Evolutionary conservation across 257 asterid genomes (phyloP), one percentile per base, ranked within the genome.

Genomic region (Ilex aquifolium): DNA sequence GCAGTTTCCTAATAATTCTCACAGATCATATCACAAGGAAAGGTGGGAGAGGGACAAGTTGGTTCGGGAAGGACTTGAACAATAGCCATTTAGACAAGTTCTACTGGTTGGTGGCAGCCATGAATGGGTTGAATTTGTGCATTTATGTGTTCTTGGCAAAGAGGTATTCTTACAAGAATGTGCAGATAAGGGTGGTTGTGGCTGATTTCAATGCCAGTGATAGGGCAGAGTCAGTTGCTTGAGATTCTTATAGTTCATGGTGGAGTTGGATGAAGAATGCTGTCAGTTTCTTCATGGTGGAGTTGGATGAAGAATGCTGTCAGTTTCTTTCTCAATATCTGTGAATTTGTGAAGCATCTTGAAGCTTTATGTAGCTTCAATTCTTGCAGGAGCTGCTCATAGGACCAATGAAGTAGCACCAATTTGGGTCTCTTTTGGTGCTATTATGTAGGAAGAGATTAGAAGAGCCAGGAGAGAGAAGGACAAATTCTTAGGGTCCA

Each of bases 1-100:
- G 62, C 21, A 57, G 78, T 8, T 14, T 73, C 32, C 56, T 73
- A 36, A 68, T 68, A 31, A 67, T 59, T 31, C 1, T 53, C 2
- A 32, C 27, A 21, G 68, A 32, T 15, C 65, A 40, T 30, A 51
- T 73, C 52, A 68, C 78, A 0, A 66, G 32, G 14, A 73, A 32
- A 44, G 31, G 3, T 7, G 77, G 77, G 52, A 44, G 3, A 4
- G 77, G 77, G 9, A 42, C 13, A 4, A 44, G 61, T 54, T 73
- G 78, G 78, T 44, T 73, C 1, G 61, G 78, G 30, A 59, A 73
- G 59, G 74, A 63, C 44, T 10, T 73, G 60, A 73, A 73, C 27
- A 53, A 50, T 53, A 73, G 74, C 14, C 70, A 70, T 4, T 17
- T 73, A 56, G 78, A 73, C 13, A 67, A 67, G 11, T 73, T 63